Conservation (phyloP, 169 alveolate species). For the Plasmodium knowlesi region DNA sequence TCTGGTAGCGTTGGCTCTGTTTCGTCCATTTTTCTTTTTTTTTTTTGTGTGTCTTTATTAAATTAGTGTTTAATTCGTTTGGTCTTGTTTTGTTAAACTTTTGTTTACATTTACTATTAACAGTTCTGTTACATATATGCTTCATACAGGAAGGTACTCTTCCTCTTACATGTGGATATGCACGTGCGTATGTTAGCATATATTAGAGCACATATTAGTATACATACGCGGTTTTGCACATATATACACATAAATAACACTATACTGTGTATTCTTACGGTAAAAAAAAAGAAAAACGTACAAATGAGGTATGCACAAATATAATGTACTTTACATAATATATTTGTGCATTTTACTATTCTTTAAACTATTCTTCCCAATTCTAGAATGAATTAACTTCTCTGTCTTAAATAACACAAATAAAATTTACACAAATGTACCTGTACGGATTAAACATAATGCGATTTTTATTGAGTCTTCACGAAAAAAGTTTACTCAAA, state of each 20-base stretch:
- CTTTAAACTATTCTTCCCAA: not conserved
- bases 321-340: not conserved
- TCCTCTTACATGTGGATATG: not conserved
- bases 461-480: not conserved
- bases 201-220: not conserved
- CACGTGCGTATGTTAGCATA: not conserved
- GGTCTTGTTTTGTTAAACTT: not conserved
- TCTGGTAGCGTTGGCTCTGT: constrained; percentile 26
- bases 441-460: not conserved
- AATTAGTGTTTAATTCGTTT: not conserved
- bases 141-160: not conserved
- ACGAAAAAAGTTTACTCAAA: not conserved
- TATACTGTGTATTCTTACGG: not conserved
- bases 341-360: not conserved
- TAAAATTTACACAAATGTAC: constrained; percentile 13
- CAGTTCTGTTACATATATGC: constrained; percentile 12
- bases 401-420: constrained; percentile 23
- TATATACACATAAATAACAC: not conserved
- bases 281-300: not conserved
- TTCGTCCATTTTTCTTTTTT: constrained; percentile 54
- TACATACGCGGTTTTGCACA: not conserved
- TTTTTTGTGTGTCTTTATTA: not conserved
- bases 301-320: constrained; percentile 1
- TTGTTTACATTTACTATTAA: not conserved
- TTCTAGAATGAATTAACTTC: not conserved